phyloP scores from a whole-genome alignment of 345 rosid genomes.

The Pseudoturritis turrita region DNA sequence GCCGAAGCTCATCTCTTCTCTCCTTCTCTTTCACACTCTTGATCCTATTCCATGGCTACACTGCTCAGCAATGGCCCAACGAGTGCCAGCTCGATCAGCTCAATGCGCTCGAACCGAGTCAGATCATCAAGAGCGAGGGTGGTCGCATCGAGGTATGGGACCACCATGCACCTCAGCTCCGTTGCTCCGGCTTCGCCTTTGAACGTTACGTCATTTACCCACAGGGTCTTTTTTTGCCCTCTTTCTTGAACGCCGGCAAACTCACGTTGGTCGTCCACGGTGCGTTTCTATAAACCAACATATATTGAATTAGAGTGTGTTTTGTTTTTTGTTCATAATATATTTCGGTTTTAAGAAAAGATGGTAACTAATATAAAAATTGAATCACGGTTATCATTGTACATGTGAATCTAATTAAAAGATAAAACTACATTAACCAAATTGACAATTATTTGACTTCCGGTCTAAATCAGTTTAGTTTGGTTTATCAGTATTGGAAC shows the following conservation, averaged over 20 bases:
- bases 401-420: too few species aligned
- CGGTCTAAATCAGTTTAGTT: not conserved
- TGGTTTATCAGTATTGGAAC: not conserved
- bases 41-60: slow-evolving; percentile 40
- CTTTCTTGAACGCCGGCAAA: slow-evolving; percentile 38
- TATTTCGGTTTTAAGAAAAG: too few species aligned
- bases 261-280: slow-evolving; percentile 49
- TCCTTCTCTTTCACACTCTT: slow-evolving; percentile 36
- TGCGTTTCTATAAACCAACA: not conserved
- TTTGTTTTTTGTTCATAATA: too few species aligned
- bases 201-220: slow-evolving; percentile 40
- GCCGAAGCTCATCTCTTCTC: slow-evolving; percentile 26
- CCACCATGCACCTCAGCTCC: slow-evolving; percentile 48
- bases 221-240: slow-evolving; percentile 54
- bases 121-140: slow-evolving; percentile 42
- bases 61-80: slow-evolving; percentile 31
- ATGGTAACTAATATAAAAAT: too few species aligned
- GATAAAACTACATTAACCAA: not conserved
- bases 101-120: slow-evolving; percentile 43
- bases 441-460: not conserved
- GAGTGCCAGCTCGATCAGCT: slow-evolving; percentile 51
- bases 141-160: slow-evolving; percentile 54
- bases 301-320: too few species aligned
- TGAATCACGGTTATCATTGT: too few species aligned
- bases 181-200: slow-evolving; percentile 50